Base-by-base conservation (phyloP, 768 basidiomycete genomes). In the Chalciporus chontae region DNA sequence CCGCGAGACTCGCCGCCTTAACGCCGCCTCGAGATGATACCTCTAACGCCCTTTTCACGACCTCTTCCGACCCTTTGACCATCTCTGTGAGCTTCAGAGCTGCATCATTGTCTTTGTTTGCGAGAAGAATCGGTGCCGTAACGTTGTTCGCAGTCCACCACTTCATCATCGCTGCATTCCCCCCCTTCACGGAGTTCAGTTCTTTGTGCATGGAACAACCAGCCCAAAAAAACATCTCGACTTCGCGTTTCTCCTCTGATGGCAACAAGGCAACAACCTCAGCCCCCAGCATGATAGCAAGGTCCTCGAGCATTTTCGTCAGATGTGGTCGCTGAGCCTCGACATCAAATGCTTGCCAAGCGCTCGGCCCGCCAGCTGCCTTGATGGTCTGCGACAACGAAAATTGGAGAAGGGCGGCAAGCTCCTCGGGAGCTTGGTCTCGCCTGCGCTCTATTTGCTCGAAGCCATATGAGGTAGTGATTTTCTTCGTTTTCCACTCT, bases 201-300 rank as follows among this genome's bases (percentile, higher is more conserved):
- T 72, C 70, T 52, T 73, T 73, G 56, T 74, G 72, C 67, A 70
- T 70, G 40, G 65, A 68, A 52, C 72, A 73, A 1, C 70, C 71
- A 19, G 53, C 67, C 63, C 65, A 69, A 7, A 73, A 50, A 50
- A 73, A 73, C 2, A 71, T 54, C 10, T 62, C 45, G 0, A 66
- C 48, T 0, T 45, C 48, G 7, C 43, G 42, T 41, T 58, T 19
- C 43, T 65, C 57, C 3, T 23, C 13, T 5, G 42, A 43, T 0
- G 61, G 41, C 1, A 68, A 40, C n/a, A 31, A 27, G 1, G 34
- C 45, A 39, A 58, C 63, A 5, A 40, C 45, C 0, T 50, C 54
- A 18, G 58, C 39, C 1, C 66, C 65, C 23, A 63, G 24, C 24
- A 24, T 24, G 24, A 24, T 47, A n/a, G 42, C 29, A 23, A 43